phyloP scores from a whole-genome alignment of 2,329 filamentous ascomycete species.

The Neoascochyta sp. region DNA sequence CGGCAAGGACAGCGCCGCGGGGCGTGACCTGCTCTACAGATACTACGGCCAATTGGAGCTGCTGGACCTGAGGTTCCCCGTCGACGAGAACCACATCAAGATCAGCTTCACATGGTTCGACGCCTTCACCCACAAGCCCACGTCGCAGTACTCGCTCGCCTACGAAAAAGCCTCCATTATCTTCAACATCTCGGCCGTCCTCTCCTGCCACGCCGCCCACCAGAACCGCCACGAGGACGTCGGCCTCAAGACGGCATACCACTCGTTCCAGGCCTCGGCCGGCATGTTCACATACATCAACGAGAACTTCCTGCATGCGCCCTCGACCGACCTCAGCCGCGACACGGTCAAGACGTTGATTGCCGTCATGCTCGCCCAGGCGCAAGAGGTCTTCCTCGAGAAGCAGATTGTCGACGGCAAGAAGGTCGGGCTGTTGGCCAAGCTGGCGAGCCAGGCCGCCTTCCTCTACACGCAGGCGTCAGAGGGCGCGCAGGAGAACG shows the following conservation, averaged over 20 bases:
- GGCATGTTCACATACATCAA: conserved; percentile 99
- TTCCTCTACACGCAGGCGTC: conserved; percentile 83
- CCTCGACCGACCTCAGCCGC: conserved; percentile 89
- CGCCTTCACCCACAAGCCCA: conserved; percentile 98
- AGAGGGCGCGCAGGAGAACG: conserved; percentile 90
- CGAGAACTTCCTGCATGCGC: conserved; percentile 96
- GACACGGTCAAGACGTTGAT: conserved; percentile 96
- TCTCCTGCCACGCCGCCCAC: conserved; percentile 90
- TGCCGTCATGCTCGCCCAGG: conserved; percentile 87
- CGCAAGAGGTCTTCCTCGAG: conserved; percentile 95
- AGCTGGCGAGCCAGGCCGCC: conserved; percentile 85
- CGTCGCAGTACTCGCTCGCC: conserved; percentile 90
- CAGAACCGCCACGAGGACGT: conserved; percentile 90
- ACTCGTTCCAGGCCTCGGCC: conserved; percentile 95
- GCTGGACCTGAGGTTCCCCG: conserved; percentile 88
- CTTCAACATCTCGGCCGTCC: conserved; percentile 96
- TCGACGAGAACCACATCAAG: conserved; percentile 98
- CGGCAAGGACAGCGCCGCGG: conserved; percentile 91
- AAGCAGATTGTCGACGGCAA: conserved; percentile 92
- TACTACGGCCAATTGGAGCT: conserved; percentile 98
- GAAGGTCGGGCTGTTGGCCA: conserved; percentile 86
- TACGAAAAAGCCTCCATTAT: conserved; percentile 99
- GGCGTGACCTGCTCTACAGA: conserved; percentile 87
- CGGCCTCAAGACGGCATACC: conserved; percentile 92
- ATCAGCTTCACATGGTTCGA: conserved; percentile 99